Conservation (phyloP, 2,329 filamentous ascomycete genomes). For the Fusarium scirpi region DNA sequence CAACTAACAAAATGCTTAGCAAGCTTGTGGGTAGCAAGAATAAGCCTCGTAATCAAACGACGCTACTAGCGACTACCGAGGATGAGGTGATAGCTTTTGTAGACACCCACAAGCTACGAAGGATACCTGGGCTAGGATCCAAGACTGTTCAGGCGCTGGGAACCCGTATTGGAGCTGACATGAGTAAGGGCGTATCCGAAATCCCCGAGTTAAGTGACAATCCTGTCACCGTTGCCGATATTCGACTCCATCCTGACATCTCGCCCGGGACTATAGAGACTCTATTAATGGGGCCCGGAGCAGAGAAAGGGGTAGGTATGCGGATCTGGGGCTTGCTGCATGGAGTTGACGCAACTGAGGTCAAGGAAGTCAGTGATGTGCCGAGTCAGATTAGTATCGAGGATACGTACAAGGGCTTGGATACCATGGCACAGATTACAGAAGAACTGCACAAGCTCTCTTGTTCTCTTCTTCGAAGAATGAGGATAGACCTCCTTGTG, state of each 20-base stretch:
- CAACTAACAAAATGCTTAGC: slow-evolving; percentile 86
- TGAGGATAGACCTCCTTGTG: slow-evolving; percentile 80
- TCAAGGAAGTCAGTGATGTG: slow-evolving; percentile 76
- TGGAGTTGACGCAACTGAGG: slow-evolving; percentile 80
- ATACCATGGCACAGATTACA: slow-evolving; percentile 71
- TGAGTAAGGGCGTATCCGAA: slow-evolving; percentile 50
- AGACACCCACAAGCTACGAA: slow-evolving; percentile 79
- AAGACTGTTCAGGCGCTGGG: slow-evolving; percentile 67
- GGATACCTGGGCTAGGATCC: slow-evolving; percentile 87
- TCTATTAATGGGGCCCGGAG: slow-evolving; percentile 76
- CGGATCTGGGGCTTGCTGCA: slow-evolving; percentile 84
- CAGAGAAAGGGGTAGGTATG: slow-evolving; percentile 76
- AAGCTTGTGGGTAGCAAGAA: slow-evolving; percentile 87
- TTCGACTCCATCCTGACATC: slow-evolving; percentile 73
- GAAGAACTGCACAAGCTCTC: slow-evolving; percentile 77
- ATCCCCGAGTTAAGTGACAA: slow-evolving; percentile 51
- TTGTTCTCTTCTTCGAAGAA: slow-evolving; percentile 77
- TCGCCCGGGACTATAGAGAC: slow-evolving; percentile 73
- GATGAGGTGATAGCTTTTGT: slow-evolving; percentile 74
- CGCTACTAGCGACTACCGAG: slow-evolving; percentile 75
- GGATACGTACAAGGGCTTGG: slow-evolving; percentile 84
- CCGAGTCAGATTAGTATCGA: slow-evolving; percentile 95
- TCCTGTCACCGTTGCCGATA: slow-evolving; percentile 72
- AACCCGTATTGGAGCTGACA: slow-evolving; percentile 61
- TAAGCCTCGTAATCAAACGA: slow-evolving; percentile 91